These are phyloP conservation scores for Bonia amplexicaulis DNA, from an alignment of 176 grass and related monocot genomes.

Conservation along the genomic window DNA sequence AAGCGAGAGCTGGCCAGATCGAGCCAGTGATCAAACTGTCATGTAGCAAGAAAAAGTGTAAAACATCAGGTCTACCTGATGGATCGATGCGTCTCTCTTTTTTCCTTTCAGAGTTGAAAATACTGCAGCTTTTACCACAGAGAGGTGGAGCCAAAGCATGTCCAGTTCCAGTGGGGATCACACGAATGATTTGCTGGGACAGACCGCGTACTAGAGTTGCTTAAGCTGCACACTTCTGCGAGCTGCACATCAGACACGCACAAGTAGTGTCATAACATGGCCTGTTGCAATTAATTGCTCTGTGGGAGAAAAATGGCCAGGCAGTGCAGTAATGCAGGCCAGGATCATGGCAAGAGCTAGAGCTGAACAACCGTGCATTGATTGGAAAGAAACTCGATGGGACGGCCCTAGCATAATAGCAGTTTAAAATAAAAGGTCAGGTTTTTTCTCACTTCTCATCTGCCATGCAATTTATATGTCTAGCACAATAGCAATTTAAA, in stretches of 20 bases:
- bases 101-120: background rate
- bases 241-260: background rate
- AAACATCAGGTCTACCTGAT: background rate
- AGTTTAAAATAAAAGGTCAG: too few relatives aligned
- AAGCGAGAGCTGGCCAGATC: background rate
- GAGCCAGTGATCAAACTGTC: background rate
- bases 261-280: background rate
- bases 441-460: too few relatives aligned
- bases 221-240: constrained; percentile 28
- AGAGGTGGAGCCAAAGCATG: background rate
- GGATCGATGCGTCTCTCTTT: background rate
- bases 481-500: too few relatives aligned
- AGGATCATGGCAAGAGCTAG: constrained; percentile 9
- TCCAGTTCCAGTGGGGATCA: background rate
- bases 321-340: constrained; percentile 24
- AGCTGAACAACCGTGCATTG: constrained; percentile 6
- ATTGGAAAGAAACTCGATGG: background rate
- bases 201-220: constrained; percentile 17
- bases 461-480: too few relatives aligned
- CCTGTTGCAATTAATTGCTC: background rate
- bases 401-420: too few relatives aligned
- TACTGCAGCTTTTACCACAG: background rate
- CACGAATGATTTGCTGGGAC: constrained; percentile 12
- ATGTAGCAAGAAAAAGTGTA: background rate
- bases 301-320: constrained; percentile 17